These are phyloP conservation scores for Curvularia eragrostidis DNA, from an alignment of 2,329 filamentous ascomycete species.

Conservation along the genomic window DNA sequence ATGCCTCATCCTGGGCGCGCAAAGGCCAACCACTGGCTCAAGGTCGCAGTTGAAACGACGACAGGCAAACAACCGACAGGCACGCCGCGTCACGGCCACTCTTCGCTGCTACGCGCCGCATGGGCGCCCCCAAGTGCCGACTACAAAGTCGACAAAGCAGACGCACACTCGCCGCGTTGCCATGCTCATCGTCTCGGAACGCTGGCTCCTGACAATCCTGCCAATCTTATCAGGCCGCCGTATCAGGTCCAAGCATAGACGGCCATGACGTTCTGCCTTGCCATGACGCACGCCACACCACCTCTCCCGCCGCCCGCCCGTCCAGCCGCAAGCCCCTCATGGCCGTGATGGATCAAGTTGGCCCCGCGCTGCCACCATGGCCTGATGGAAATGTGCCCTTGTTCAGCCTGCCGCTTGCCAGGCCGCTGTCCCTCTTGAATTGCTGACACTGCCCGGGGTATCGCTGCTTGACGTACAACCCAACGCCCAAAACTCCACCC, in stretches of 20 bases:
- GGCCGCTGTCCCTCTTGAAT: conserved; percentile 7
- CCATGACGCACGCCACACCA: conserved; percentile 16
- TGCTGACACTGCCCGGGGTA: conserved; percentile 12
- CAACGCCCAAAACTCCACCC: conserved; percentile 20
- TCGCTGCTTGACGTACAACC: conserved; percentile 23
- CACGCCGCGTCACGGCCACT: conserved; percentile 16
- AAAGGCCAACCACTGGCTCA: conserved; percentile 14
- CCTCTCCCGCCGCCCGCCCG: neutral
- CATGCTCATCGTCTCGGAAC: neutral
- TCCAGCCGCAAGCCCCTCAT: conserved; percentile 11
- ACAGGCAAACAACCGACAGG: conserved; percentile 21
- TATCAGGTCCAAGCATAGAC: conserved; percentile 3
- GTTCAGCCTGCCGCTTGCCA: conserved; percentile 15
- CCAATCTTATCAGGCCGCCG: conserved; percentile 1
- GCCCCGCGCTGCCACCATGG: conserved; percentile 19
- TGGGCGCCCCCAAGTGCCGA: neutral
- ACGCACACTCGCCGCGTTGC: conserved; percentile 1
- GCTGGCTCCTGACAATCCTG: conserved; percentile 1
- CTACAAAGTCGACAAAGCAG: conserved; percentile 14
- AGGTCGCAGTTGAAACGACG: conserved; percentile 24
- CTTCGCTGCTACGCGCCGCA: neutral
- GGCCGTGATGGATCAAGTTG: conserved; percentile 9
- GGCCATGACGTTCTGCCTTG: conserved; percentile 14
- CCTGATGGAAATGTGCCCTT: conserved; percentile 10
- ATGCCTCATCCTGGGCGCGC: conserved; percentile 13